Conservation (phyloP, 176 grass and related monocot species). For the Tillandsia leiboldiana region DNA sequence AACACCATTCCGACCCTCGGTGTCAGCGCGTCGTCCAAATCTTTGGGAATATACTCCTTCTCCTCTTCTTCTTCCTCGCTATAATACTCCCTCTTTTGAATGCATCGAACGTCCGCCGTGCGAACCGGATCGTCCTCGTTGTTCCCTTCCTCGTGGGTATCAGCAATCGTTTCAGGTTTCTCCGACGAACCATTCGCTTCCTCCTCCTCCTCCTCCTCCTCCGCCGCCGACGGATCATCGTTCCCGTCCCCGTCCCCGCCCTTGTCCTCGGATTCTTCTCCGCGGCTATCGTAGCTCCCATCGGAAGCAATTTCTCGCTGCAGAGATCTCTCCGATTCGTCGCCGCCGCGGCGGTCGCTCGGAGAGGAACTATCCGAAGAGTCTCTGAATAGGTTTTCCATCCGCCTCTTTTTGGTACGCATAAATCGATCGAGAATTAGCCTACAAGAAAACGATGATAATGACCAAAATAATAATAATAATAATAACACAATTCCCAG, state of each 20-base stretch:
- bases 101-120: too few species aligned
- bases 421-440: too few species aligned
- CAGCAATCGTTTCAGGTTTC: neutral
- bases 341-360: neutral
- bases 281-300: neutral
- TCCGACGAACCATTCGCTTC: neutral
- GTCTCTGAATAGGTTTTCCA: too few species aligned
- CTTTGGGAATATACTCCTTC: neutral
- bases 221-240: neutral
- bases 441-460: too few species aligned
- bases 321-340: neutral
- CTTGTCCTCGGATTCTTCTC: neutral
- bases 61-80: neutral
- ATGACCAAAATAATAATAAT: too few species aligned
- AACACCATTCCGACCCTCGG: slow-evolving; percentile 48
- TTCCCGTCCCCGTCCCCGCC: neutral
- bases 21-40: neutral
- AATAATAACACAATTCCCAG: neutral
- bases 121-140: neutral
- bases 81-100: too few species aligned
- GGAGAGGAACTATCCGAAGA: too few species aligned
- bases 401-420: too few species aligned
- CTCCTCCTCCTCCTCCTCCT: neutral
- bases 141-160: neutral
- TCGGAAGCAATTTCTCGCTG: neutral